Evolutionary conservation across 345 rosid genomes (phyloP).

Genomic region (Eucalyptus pauciflora): DNA sequence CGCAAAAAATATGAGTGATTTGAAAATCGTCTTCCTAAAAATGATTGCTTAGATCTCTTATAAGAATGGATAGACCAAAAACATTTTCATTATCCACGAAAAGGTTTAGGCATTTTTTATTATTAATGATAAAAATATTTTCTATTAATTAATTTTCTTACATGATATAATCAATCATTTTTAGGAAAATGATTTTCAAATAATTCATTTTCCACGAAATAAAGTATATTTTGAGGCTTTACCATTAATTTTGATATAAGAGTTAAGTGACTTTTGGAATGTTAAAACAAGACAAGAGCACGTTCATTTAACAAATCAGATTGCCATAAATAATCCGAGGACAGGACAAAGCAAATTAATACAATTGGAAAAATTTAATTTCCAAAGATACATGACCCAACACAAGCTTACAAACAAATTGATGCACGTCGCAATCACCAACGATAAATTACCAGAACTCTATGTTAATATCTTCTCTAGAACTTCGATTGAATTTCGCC

Average conservation of each 20-base stretch:
- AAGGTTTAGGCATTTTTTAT: too few relatives aligned
- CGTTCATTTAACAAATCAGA: background rate
- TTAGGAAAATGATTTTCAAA: too few relatives aligned
- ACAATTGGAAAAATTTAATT: background rate
- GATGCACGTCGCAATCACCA: background rate
- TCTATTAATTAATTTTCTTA: too few relatives aligned
- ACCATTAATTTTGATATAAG: background rate
- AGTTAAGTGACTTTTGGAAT: background rate
- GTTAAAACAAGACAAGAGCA: background rate
- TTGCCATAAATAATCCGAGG: background rate
- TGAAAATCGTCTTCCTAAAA: too few relatives aligned
- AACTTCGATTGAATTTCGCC: background rate
- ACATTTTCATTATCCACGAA: too few relatives aligned
- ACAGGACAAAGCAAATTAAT: background rate
- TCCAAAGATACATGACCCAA: background rate
- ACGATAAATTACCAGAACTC: background rate
- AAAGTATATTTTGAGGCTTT: rapidly evolving
- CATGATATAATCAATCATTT: too few relatives aligned
- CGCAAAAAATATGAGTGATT: too few relatives aligned
- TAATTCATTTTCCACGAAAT: background rate
- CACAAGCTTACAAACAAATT: background rate
- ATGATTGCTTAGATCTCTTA: too few relatives aligned
- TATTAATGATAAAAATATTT: too few relatives aligned
- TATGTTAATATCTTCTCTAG: background rate
- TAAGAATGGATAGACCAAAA: too few relatives aligned